Conservation (phyloP, 2,329 filamentous ascomycete genomes). For the Macrophomina phaseolina region DNA sequence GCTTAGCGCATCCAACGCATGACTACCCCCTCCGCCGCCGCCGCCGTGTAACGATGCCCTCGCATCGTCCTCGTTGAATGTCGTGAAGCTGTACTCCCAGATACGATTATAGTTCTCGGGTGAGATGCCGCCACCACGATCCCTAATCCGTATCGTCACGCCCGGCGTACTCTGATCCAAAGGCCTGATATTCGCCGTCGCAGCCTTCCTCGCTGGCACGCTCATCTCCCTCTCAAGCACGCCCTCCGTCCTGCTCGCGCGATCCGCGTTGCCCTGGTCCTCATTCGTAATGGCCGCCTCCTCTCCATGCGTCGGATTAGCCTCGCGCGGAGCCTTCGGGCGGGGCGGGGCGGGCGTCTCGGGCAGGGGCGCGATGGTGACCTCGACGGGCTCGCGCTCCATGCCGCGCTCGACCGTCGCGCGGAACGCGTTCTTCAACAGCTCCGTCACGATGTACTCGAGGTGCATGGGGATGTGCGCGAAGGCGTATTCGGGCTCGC, state of each 20-base stretch:
- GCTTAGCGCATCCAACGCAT: conserved; percentile 71
- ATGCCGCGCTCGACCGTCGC: conserved; percentile 87
- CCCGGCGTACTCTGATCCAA: conserved; percentile 68
- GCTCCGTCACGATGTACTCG: conserved; percentile 95
- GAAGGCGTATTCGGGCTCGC: conserved; percentile 85
- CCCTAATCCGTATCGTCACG: conserved; percentile 92
- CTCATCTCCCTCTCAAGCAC: conserved; percentile 1
- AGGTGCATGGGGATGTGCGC: conserved; percentile 95
- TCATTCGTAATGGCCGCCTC: conserved; percentile 37
- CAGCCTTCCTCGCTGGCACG: conserved; percentile 29
- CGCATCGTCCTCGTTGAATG: conserved; percentile 74
- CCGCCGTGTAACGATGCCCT: conserved; percentile 47
- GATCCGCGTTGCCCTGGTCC: conserved; percentile 45
- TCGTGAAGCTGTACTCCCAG: conserved; percentile 98
- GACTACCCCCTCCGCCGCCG: conserved; percentile 54
- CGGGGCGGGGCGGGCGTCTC: conserved; percentile 46
- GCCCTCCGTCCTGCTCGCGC: conserved; percentile 32
- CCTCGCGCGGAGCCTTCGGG: conserved; percentile 28
- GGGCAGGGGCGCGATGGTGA: conserved; percentile 82
- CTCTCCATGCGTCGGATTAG: conserved; percentile 32
- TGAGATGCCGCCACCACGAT: conserved; percentile 91
- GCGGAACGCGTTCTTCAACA: conserved; percentile 95
- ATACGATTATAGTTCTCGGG: conserved; percentile 84
- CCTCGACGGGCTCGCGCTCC: conserved; percentile 80
- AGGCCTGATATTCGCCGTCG: conserved; percentile 48